phyloP scores from a whole-genome alignment of 2,329 filamentous ascomycete genomes.

The Nemania sp. region DNA sequence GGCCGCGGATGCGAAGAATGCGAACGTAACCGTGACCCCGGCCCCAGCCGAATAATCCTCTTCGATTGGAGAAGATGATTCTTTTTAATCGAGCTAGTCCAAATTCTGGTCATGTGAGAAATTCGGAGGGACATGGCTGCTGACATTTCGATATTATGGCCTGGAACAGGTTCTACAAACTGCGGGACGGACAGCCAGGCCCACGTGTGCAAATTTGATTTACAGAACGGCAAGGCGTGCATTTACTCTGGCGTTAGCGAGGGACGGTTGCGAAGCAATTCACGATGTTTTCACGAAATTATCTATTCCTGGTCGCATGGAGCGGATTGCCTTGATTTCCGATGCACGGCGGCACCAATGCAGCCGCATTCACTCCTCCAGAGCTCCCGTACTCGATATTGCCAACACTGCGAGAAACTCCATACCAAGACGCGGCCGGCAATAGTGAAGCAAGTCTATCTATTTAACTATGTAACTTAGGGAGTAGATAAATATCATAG shows the following conservation, averaged over 20 bases:
- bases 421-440: neutral
- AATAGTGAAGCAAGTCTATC: neutral
- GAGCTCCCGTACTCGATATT: too few species aligned
- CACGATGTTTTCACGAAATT: neutral
- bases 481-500: neutral
- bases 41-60: slow-evolving; percentile 27
- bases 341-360: neutral
- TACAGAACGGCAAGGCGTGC: slow-evolving; percentile 17
- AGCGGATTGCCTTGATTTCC: neutral
- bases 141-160: neutral
- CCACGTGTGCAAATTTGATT: neutral
- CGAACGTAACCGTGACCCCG: slow-evolving; percentile 31
- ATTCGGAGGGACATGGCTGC: too few species aligned
- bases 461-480: neutral
- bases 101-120: too few species aligned
- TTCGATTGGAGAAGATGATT: neutral
- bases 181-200: too few species aligned
- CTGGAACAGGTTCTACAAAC: neutral
- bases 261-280: slow-evolving; percentile 6
- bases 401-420: neutral
- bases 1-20: slow-evolving; percentile 40
- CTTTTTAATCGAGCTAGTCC: neutral
- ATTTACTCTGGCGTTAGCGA: slow-evolving; percentile 23
- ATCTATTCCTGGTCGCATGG: neutral
- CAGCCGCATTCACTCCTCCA: neutral